These are phyloP conservation scores for Termitomyces sp. DNA, from an alignment of 768 basidiomycete genomes.

Conservation along the genomic window DNA sequence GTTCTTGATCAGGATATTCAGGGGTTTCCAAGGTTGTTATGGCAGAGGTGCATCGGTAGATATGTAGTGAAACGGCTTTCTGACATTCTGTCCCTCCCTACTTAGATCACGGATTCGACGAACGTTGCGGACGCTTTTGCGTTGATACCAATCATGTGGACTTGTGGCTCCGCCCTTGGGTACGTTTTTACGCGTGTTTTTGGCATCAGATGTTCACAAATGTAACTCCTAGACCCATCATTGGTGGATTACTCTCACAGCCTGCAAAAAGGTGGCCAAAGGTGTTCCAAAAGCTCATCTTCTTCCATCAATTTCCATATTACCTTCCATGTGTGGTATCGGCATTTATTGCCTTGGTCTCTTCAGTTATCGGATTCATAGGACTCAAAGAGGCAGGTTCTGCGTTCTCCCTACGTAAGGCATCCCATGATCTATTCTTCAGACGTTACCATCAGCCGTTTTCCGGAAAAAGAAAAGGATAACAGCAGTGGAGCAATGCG, in stretches of 20 bases:
- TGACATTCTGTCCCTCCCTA: not conserved
- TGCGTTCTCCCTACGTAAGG: not conserved
- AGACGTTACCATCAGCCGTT: conserved; percentile 32
- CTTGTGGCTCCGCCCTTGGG: conserved; percentile 24
- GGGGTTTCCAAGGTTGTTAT: conserved; percentile 20
- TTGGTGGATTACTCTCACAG: conserved; percentile 30
- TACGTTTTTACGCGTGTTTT: conserved; percentile 1
- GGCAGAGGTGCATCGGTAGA: conserved; percentile 14
- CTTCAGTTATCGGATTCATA: conserved; percentile 19
- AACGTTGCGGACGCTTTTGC: conserved; percentile 27
- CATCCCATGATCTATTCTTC: not conserved
- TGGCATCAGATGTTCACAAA: not conserved
- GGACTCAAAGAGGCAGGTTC: conserved; percentile 26
- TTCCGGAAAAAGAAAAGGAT: conserved; percentile 9
- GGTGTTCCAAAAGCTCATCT: conserved; percentile 22
- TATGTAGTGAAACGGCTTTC: not conserved
- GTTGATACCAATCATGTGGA: conserved; percentile 28
- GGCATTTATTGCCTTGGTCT: conserved; percentile 17
- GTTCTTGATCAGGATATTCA: not conserved
- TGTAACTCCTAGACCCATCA: not conserved
- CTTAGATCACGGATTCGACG: conserved; percentile 26
- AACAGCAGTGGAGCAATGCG: not conserved
- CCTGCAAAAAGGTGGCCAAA: conserved; percentile 30
- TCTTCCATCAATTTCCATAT: conserved; percentile 32
- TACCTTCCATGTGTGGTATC: conserved; percentile 28